Evolutionary conservation across 2,329 filamentous ascomycete species (phyloP).

Genomic region (Monosporascus sp.): DNA sequence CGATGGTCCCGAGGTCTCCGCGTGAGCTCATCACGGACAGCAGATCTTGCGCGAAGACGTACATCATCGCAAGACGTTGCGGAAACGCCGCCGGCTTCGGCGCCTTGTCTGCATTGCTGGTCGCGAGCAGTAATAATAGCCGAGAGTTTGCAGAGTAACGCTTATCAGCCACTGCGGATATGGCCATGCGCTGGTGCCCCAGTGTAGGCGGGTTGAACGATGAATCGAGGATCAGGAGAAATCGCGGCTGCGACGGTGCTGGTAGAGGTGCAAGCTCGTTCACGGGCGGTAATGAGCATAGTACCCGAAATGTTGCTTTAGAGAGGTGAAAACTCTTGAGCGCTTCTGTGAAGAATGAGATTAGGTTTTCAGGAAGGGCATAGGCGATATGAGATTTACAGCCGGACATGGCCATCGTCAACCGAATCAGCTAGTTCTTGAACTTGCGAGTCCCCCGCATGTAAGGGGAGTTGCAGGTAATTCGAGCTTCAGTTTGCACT

Average conservation of each 20-base stretch:
- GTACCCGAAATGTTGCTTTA: slow-evolving; percentile 36
- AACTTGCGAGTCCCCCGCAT: no score
- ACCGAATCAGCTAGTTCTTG: no score
- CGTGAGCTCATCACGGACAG: slow-evolving; percentile 13
- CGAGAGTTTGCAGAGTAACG: slow-evolving; percentile 22
- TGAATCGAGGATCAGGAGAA: slow-evolving; percentile 58
- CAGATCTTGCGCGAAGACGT: slow-evolving; percentile 56
- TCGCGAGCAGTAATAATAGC: slow-evolving; percentile 55
- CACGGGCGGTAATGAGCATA: slow-evolving; percentile 33
- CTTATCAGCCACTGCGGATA: slow-evolving; percentile 36
- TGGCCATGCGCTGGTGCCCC: slow-evolving; percentile 55
- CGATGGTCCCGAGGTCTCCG: slow-evolving; percentile 6
- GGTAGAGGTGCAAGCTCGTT: slow-evolving; percentile 8
- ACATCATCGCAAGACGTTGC: slow-evolving; percentile 67
- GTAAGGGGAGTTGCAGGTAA: no score
- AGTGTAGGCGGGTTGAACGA: slow-evolving; percentile 64
- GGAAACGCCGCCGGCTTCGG: slow-evolving; percentile 64
- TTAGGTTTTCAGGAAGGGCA: slow-evolving; percentile 18
- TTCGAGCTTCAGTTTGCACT: no score
- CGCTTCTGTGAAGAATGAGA: slow-evolving; percentile 38
- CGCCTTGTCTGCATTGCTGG: slow-evolving; percentile 62
- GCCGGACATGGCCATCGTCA: no score
- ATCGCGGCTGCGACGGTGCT: slow-evolving; percentile 19
- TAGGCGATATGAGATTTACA: not conserved
- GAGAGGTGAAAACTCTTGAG: slow-evolving; percentile 41